Base-by-base conservation (phyloP, 371 early-diverging fungal species). In the Haplosporangium sp. region DNA sequence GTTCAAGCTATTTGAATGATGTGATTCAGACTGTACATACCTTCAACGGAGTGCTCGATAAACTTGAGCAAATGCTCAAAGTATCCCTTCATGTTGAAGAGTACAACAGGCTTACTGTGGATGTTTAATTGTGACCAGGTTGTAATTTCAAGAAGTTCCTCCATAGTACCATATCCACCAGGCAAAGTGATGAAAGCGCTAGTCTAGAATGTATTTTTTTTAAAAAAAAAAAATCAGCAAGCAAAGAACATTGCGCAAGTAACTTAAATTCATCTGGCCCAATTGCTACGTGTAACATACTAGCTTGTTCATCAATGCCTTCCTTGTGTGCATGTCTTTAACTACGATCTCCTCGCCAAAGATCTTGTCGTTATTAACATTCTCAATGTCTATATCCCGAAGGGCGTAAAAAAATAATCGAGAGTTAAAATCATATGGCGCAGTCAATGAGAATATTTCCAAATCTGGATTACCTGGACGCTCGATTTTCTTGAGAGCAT, bases 141-240 rank as follows among this genome's bases (percentile, higher is more conserved):
- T 40, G 91, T 89, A 71, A 94, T 90, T 83, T 96, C 96, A 9
- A 95, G 81, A 69, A 95, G 85, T 73, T 96, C 97, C 79, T 96
- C 97, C 83, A 95, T 85, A 0, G 96, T 95, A 40, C 95, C 95
- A 53, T 79, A 82, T 1, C 97, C 97, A 40, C 97, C 97, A 0
- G 97, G 97, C 19, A 97, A 86, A 5, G 94, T 91, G 19, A 96
- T 84, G 77, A 96, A 97, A 0, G 93, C 96, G 74, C 90, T 88
- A 40, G 86, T 78, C 85, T 87, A 62, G 37, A 39, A 67, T 37
- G 38, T 45, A 34, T 17, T 2, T 42, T 27, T 27, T 27, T 27
- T 27, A 71, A 52, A 35, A 63, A 52, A 72, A 19, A 68, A 40
- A 52, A 37, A 4, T 48, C 61, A 13, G 48, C 27, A 27, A 27